Conservation (phyloP, 1,284 basidiomycete species). For the Puccinia horiana region DNA sequence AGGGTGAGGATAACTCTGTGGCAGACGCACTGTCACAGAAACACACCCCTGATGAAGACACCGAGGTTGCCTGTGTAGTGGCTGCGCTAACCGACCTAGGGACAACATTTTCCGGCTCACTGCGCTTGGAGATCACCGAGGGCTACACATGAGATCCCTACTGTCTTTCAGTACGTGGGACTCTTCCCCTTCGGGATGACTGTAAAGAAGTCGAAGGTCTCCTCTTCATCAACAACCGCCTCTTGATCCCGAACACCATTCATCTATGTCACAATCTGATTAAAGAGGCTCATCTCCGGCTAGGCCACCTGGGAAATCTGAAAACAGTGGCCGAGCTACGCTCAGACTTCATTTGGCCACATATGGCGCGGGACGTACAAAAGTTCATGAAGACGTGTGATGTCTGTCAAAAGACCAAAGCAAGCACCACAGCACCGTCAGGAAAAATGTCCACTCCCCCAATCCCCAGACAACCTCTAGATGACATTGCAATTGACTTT, state of each 20-base stretch:
- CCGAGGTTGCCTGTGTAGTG: background rate
- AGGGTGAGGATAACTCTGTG: constrained; percentile 58
- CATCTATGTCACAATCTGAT: constrained; percentile 55
- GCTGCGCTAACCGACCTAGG: too few relatives aligned
- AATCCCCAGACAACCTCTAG: background rate
- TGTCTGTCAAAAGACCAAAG: constrained; percentile 49
- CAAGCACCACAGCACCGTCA: background rate
- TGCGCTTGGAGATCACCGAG: constrained; percentile 53
- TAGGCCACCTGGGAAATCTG: constrained; percentile 61
- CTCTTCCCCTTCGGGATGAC: constrained; percentile 52
- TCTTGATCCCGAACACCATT: too few relatives aligned
- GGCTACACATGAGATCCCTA: too few relatives aligned
- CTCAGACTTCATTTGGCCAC: constrained; percentile 61
- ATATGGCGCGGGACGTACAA: constrained; percentile 54
- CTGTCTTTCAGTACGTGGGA: constrained; percentile 52
- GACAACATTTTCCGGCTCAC: constrained; percentile 39
- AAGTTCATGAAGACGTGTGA: constrained; percentile 18
- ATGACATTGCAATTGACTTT: too few relatives aligned
- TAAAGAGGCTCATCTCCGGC: too few relatives aligned
- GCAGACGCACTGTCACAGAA: constrained; percentile 59
- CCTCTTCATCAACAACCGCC: constrained; percentile 55
- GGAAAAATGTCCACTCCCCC: constrained; percentile 43
- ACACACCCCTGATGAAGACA: background rate
- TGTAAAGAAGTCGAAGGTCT: constrained; percentile 48
- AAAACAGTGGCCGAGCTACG: constrained; percentile 58